Evolutionary conservation across 2,329 filamentous ascomycete genomes (phyloP), one percentile per base, ranked within the genome.

Genomic region (Boeremia exigua): DNA sequence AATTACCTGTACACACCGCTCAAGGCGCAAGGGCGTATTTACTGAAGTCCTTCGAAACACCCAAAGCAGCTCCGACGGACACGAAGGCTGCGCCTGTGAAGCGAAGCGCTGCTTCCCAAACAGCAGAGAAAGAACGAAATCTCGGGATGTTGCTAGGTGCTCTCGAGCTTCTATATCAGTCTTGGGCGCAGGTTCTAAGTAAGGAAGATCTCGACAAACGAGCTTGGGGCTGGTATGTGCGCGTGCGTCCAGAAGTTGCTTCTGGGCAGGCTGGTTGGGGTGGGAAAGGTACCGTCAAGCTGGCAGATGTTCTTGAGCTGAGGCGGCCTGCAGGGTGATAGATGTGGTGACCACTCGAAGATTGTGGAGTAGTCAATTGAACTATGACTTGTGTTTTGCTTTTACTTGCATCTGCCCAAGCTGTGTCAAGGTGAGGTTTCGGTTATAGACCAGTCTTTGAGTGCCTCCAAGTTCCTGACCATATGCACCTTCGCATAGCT

Each of bases 191-290:
- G n/a, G 81, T 85, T 28, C 72, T 96, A 30, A 81, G 76, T 25
- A 76, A 78, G 4, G 80, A 83, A 14, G 90, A 96, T 66, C 78
- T 96, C 48, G 90, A 96, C 70, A 82, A 82, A 58, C 84, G 87
- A 56, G 90, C 91, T 15, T 96, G 91, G 90, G 79, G 79, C 10
- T 96, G 92, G 92, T 96, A 96, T 74, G 80, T 89, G 1, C 82
- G 84, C 19, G 86, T 93, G 17, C 81, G 92, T 59, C 92, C 92
- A 0, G 87, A 91, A 17, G 89, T 96, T 2, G 86, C 90, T 55
- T 77, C 81, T 53, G 92, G 92, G 0, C 84, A 85, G 43, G 84
- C 86, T 17, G 92, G 92, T 1, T 96, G 92, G 92, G 92, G 92
- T 27, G 89, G 88, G 11, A 95, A 94, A 74, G 91, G 89, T 1